These are phyloP conservation scores for Trametes sanguinea DNA, from an alignment of 768 basidiomycete species.

Conservation along the genomic window DNA sequence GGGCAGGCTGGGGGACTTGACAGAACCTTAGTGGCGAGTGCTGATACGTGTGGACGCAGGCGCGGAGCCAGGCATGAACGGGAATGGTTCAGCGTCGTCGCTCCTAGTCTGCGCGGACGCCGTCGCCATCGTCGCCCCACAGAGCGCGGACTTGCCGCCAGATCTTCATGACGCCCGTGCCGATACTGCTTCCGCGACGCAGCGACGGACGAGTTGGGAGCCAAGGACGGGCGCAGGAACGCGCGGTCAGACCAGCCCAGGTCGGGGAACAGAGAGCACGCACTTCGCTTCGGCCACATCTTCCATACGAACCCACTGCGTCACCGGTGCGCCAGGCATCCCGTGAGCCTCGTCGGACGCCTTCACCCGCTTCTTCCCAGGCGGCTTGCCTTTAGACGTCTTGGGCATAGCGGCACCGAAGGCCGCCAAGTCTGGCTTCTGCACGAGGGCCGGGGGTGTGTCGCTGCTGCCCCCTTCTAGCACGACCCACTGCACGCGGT, in stretches of 20 bases:
- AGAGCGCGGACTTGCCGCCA: conserved; percentile 59
- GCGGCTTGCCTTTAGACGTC: conserved; percentile 7
- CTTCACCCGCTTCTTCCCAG: conserved; percentile 5
- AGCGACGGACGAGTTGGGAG: conserved; percentile 1
- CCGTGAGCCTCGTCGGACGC: conserved; percentile 12
- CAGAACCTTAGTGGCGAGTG: conserved; percentile 1
- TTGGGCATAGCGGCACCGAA: conserved; percentile 17
- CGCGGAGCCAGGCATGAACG: background rate
- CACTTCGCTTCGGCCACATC: conserved; percentile 66
- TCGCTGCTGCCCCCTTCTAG: conserved; percentile 53
- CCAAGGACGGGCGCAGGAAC: conserved; percentile 1
- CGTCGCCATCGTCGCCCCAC: conserved; percentile 38
- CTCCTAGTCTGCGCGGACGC: background rate
- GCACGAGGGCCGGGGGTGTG: conserved; percentile 40
- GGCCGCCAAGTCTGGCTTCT: conserved; percentile 3
- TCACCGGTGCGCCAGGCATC: conserved; percentile 28
- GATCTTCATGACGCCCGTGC: conserved; percentile 74
- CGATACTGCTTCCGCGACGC: conserved; percentile 48
- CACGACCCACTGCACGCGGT: conserved; percentile 71
- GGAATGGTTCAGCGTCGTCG: background rate
- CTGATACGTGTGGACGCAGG: background rate
- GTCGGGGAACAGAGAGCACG: conserved; percentile 30
- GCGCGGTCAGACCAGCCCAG: background rate
- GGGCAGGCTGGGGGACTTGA: background rate
- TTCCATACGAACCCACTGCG: conserved; percentile 53